phyloP scores from a whole-genome alignment of 768 basidiomycete genomes.

The Mycena sanguinolenta region DNA sequence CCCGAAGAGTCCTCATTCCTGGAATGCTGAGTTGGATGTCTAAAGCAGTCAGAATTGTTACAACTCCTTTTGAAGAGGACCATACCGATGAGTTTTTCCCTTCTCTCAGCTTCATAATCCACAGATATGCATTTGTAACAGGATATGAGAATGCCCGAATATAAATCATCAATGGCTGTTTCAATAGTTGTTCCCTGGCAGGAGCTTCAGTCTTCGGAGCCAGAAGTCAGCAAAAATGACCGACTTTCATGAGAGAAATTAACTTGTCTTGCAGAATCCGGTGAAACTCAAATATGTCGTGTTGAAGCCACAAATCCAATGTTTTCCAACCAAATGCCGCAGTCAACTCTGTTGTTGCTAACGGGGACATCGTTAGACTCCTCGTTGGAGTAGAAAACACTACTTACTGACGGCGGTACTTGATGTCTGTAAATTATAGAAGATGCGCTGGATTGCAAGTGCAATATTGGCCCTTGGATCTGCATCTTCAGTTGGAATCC shows the following conservation, averaged over 20 bases:
- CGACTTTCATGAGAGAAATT: slow-evolving; percentile 98
- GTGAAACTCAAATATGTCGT: slow-evolving; percentile 99
- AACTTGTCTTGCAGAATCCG: slow-evolving; percentile 96
- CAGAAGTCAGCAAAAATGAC: slow-evolving; percentile 6
- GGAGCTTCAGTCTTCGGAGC: slow-evolving; percentile 30
- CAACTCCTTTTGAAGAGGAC: no score
- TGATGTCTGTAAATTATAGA: slow-evolving; percentile 97
- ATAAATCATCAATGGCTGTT: slow-evolving; percentile 80
- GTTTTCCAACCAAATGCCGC: slow-evolving; percentile 99
- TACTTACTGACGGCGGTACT: slow-evolving; percentile 95
- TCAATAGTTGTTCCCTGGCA: slow-evolving; percentile 66
- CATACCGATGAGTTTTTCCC: slow-evolving; percentile 95
- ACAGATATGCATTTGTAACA: slow-evolving; percentile 99
- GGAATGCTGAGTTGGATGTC: slow-evolving; percentile 75
- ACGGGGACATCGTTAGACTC: slow-evolving; percentile 1
- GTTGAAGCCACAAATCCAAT: slow-evolving; percentile 97
- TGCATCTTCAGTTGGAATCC: slow-evolving; percentile 98
- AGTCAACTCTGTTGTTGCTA: slow-evolving; percentile 96
- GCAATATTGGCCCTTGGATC: slow-evolving; percentile 93
- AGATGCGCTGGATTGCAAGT: slow-evolving; percentile 96
- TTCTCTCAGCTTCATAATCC: slow-evolving; percentile 93
- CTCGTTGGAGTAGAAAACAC: slow-evolving; percentile 45
- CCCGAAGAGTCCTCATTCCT: slow-evolving; percentile 90
- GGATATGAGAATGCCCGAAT: slow-evolving; percentile 99
- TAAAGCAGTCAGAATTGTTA: slow-evolving; percentile 46